Conservation (phyloP, 148 eudicot genomes). For the Camellia lanceoleosa region DNA sequence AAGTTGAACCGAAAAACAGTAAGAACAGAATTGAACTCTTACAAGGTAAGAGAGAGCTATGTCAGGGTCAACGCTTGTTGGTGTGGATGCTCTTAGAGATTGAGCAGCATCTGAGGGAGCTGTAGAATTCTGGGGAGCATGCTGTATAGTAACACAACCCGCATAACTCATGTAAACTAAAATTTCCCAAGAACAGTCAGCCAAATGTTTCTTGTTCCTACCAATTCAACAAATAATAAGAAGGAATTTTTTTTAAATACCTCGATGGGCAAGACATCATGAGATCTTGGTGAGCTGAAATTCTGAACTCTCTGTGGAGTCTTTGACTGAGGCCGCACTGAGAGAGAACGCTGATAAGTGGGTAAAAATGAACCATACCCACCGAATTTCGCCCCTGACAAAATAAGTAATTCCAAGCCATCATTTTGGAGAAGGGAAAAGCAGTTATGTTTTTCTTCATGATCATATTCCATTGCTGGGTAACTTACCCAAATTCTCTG, state of each 20-base stretch:
- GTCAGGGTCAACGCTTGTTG: no score
- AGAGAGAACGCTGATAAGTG: constrained; percentile 38
- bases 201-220: constrained; percentile 9
- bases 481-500: constrained; percentile 53
- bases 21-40: no score
- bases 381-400: constrained; percentile 62
- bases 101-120: constrained; percentile 19
- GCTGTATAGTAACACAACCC: constrained; percentile 39
- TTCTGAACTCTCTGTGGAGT: constrained; percentile 29
- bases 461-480: not conserved
- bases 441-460: constrained; percentile 11
- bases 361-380: constrained; percentile 76
- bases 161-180: constrained; percentile 24
- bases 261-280: constrained; percentile 27
- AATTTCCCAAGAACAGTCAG: constrained; percentile 19
- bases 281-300: constrained; percentile 24
- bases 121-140: constrained; percentile 22
- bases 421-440: constrained; percentile 4
- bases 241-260: constrained; percentile 21
- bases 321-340: constrained; percentile 36
- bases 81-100: not conserved
- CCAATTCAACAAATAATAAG: constrained; percentile 10
- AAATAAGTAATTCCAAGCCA: constrained; percentile 6
- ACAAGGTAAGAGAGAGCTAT: no score
- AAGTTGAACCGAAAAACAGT: no score